Evolutionary conservation across 495 filamentous ascomycete species (phyloP).

Genomic region (Pyronema domesticum): DNA sequence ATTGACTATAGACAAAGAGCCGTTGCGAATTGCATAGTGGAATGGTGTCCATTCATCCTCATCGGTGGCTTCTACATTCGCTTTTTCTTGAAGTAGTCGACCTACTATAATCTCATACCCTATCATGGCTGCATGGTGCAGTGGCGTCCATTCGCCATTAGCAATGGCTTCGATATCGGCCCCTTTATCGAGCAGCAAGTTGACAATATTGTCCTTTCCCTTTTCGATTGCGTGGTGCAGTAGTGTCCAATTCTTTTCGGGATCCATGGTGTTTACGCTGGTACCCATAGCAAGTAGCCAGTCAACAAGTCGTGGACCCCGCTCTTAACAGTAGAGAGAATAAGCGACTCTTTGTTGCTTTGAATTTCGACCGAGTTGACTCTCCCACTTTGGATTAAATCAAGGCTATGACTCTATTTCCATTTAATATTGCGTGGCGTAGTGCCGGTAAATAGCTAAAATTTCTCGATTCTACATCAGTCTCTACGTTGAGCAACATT

Average conservation of each 20-base stretch:
- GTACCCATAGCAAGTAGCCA: no score
- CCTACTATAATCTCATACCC: constrained; percentile 2
- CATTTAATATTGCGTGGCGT: neutral
- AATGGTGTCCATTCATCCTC: constrained; percentile 29
- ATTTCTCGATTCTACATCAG: neutral
- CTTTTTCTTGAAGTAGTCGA: constrained; percentile 12
- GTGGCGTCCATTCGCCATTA: constrained; percentile 10
- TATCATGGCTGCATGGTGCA: constrained; percentile 9
- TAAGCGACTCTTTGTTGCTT: no score
- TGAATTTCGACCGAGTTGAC: no score
- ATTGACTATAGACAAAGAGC: constrained; percentile 33
- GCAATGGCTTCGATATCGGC: constrained; percentile 15
- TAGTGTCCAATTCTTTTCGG: no score
- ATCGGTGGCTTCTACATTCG: constrained; percentile 10
- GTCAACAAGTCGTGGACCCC: no score
- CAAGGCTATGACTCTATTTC: neutral
- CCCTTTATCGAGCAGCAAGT: constrained; percentile 11
- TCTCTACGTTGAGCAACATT: neutral
- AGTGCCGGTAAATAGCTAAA: neutral
- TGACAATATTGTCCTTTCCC: constrained; percentile 5
- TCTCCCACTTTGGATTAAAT: no score
- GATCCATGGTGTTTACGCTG: no score
- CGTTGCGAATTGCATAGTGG: constrained; percentile 39
- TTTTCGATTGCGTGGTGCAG: neutral
- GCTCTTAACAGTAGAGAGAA: no score